Evolutionary conservation across 1,139 yeast species (phyloP).

Genomic region (Diutina pseudorugosa): DNA sequence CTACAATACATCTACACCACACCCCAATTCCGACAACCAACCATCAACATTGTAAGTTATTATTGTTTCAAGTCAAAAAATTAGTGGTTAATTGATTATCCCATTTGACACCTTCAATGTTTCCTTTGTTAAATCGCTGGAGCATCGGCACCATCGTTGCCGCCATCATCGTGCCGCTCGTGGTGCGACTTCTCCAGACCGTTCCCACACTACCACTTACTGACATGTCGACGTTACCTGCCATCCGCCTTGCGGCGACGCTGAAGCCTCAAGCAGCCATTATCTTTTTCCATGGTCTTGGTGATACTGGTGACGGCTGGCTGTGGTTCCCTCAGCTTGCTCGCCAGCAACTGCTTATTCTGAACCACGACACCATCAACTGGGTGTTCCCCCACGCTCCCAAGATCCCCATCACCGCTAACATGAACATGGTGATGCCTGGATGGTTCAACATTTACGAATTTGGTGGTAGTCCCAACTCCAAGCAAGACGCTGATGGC

Average conservation of each 20-base stretch:
- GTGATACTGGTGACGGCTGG: constrained; percentile 91
- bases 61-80: too few relatives aligned
- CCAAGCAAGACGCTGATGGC: constrained; percentile 52
- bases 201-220: not conserved
- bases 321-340: constrained; percentile 50
- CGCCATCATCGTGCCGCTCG: not conserved
- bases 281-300: constrained; percentile 81
- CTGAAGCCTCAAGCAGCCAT: constrained; percentile 41
- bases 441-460: constrained; percentile 79
- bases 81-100: too few relatives aligned
- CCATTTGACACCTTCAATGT: too few relatives aligned
- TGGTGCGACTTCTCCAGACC: not conserved
- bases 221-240: constrained; percentile 10
- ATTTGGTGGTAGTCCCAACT: constrained; percentile 31
- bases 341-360: constrained; percentile 27
- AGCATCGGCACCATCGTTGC: not conserved
- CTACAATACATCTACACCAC: too few relatives aligned
- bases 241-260: constrained; percentile 33
- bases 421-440: constrained; percentile 60
- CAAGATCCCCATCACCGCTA: constrained; percentile 49
- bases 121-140: too few relatives aligned
- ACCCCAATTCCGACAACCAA: too few relatives aligned
- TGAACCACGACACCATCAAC: constrained; percentile 46
- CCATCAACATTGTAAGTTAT: too few relatives aligned
- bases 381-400: constrained; percentile 91